phyloP scores from a whole-genome alignment of 106 monocot species.

The Dioscorea zingiberensis region DNA sequence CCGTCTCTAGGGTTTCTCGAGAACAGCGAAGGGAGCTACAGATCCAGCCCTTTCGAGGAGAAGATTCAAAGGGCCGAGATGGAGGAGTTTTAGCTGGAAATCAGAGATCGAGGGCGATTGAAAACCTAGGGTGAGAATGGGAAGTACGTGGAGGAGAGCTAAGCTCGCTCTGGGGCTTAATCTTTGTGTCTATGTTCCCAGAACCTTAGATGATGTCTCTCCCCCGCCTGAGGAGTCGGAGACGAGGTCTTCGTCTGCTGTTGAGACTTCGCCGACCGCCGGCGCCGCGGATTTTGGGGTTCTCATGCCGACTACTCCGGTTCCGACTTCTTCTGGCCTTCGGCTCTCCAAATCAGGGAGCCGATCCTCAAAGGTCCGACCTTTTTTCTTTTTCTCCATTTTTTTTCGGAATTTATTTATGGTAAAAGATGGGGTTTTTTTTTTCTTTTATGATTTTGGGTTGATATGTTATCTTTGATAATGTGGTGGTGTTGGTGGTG shows the following conservation, averaged over 20 bases:
- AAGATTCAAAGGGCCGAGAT: not conserved
- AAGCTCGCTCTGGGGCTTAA: slow-evolving; percentile 60
- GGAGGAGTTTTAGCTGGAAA: not conserved
- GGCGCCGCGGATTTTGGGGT: slow-evolving; percentile 6
- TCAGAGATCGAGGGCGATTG: not conserved
- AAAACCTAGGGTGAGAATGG: slow-evolving; percentile 29
- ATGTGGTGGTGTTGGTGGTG: not conserved
- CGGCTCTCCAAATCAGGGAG: slow-evolving; percentile 54
- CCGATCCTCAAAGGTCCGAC: slow-evolving; percentile 57
- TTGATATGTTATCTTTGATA: not conserved
- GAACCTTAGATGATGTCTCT: slow-evolving; percentile 32
- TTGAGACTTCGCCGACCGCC: slow-evolving; percentile 9
- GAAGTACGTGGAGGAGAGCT: slow-evolving; percentile 61
- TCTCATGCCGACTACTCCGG: slow-evolving; percentile 28
- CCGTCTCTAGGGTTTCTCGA: not conserved
- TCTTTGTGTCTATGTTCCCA: slow-evolving; percentile 51
- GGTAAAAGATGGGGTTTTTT: not conserved
- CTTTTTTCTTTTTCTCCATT: slow-evolving; percentile 1
- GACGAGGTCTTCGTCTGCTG: slow-evolving; percentile 12
- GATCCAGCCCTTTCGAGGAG: not conserved
- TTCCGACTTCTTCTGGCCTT: slow-evolving; percentile 48
- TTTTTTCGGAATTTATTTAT: not conserved
- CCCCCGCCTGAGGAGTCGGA: slow-evolving; percentile 5
- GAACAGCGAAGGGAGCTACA: not conserved
- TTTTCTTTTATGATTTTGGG: not conserved